Percentiles rank a stretch among this genome's conserved stretches.
Conservation (phyloP, 202 grass and related monocot species). For the Panicum virgatum region DNA sequence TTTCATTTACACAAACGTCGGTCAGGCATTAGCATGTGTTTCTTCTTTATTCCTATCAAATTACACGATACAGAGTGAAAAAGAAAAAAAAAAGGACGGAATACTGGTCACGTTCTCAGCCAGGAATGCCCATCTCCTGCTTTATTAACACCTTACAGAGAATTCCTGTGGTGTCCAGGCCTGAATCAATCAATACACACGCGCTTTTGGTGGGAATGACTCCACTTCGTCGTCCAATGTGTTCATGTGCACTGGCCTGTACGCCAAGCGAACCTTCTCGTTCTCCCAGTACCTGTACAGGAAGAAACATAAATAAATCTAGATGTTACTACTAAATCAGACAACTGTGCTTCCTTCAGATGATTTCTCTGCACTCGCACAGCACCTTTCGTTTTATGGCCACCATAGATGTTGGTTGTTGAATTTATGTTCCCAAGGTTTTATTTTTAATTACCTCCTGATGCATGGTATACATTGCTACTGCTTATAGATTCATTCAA, state of each 20-base stretch:
- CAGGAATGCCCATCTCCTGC: slow-evolving; percentile 33
- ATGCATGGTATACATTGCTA: background rate
- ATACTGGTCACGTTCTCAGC: slow-evolving; percentile 22
- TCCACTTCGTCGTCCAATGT: slow-evolving; percentile 56
- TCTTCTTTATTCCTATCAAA: slow-evolving; percentile 30
- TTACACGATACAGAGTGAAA: slow-evolving; percentile 16
- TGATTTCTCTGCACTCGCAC: too few relatives aligned
- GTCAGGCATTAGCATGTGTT: slow-evolving; percentile 33
- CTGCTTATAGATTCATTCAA: too few relatives aligned
- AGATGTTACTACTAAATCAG: background rate
- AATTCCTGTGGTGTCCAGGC: slow-evolving; percentile 19
- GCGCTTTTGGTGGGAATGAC: slow-evolving; percentile 67
- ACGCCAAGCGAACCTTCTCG: slow-evolving; percentile 53
- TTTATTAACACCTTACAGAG: slow-evolving; percentile 48
- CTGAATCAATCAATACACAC: slow-evolving; percentile 44
- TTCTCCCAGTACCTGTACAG: slow-evolving; percentile 66
- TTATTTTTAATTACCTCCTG: background rate
- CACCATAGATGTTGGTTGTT: background rate
- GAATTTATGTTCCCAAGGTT: background rate
- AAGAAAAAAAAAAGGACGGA: background rate
- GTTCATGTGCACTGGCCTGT: slow-evolving; percentile 75
- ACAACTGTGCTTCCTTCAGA: too few relatives aligned
- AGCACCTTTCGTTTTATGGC: too few relatives aligned
- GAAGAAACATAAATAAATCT: background rate
- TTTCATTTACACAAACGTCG: slow-evolving; percentile 40